Evolutionary conservation across 345 rosid species (phyloP), one percentile per base, ranked within the genome.

Genomic region (Dimocarpus longan): DNA sequence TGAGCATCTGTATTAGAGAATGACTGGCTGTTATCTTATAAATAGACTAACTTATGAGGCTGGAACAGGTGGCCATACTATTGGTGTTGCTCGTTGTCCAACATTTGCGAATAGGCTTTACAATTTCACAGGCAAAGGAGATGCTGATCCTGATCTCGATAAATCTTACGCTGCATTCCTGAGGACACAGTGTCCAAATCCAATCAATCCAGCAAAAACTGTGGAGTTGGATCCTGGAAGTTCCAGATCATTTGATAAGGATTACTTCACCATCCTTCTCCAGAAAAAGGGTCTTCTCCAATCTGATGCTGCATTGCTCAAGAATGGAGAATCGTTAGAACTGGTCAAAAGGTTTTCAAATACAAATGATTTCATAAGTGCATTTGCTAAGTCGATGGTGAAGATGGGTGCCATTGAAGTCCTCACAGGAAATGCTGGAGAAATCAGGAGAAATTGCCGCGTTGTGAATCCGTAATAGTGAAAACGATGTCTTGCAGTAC

Each of bases 41-140:
- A 32, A 32, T 32, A 32, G 37, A 32, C 37, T 32, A 32, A 32
- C 37, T 32, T 32, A 32, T 32, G 2, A 32, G 37, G 37, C 2
- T 32, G 37, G 37, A 32, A 52, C 57, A 93, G 94, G 95, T 56
- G 95, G 87, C 32, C 93, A 91, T 79, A 90, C 97, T 15, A 86
- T 90, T 44, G 93, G 91, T 52, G 78, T 83, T 42, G 89, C 89
- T 12, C 92, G 24, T 26, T 91, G 95, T 68, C 83, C 67, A 9
- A 75, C 84, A 19, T 80, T 93, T 64, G 24, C 83, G 5, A 80
- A 83, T 0, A 89, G 95, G 66, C 79, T 93, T 5, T 88, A 62
- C 32, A 90, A 90, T 77, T 91, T 93, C 88, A 86, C 92, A 6
- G 90, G 92, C 8, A 89, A 80, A 37, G 93, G 89, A 0, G 87